Evolutionary conservation across 2,329 filamentous ascomycete species (phyloP).

Genomic region (Xylaria sp.): DNA sequence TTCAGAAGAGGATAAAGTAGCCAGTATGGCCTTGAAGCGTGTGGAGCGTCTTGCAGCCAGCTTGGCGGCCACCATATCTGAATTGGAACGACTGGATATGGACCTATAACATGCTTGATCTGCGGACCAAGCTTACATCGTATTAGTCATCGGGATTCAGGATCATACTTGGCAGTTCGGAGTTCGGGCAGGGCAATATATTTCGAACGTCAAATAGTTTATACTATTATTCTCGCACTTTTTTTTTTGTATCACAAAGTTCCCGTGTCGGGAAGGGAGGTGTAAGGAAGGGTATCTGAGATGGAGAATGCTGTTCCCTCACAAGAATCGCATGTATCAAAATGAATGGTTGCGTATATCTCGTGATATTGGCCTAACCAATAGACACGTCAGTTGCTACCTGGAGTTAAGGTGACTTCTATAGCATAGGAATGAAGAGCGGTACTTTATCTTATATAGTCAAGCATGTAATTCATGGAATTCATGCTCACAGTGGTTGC

Average conservation of each 20-base stretch:
- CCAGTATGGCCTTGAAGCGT: constrained; percentile 59
- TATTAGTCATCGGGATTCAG: constrained; percentile 4
- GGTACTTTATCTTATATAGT: background rate
- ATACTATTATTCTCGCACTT: background rate
- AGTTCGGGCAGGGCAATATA: constrained; percentile 18
- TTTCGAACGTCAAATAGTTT: background rate
- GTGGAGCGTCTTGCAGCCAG: constrained; percentile 61
- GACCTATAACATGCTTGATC: constrained; percentile 42
- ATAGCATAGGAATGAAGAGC: background rate
- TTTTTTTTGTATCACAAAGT: constrained; percentile 1
- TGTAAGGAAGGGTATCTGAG: background rate
- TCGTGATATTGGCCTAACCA: background rate
- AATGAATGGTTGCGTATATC: background rate
- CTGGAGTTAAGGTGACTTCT: background rate
- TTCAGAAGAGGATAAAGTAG: constrained; percentile 59
- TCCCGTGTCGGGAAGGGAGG: background rate
- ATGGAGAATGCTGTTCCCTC: background rate
- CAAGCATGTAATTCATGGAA: too few relatives aligned
- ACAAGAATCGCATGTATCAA: constrained; percentile 8
- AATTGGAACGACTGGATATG: constrained; percentile 52
- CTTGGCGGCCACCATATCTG: constrained; percentile 51
- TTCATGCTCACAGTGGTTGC: background rate
- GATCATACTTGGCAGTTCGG: constrained; percentile 16
- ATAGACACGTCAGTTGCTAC: background rate
- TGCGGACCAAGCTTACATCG: background rate